These are phyloP conservation scores for Pseudogymnoascus sp. DNA, from an alignment of 2,329 filamentous ascomycete species.

Conservation along the genomic window DNA sequence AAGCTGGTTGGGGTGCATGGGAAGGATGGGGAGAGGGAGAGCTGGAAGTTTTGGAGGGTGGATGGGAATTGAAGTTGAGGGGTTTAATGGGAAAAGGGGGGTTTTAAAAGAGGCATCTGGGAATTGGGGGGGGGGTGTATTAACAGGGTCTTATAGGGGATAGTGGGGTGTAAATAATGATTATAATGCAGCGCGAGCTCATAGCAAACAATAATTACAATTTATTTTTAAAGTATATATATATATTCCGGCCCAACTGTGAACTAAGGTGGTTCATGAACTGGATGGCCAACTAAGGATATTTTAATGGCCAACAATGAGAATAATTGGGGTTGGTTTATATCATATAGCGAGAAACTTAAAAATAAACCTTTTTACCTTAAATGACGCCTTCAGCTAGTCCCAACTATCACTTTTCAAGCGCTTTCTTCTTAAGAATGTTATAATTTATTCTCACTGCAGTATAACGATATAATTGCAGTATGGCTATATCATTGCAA, in stretches of 20 bases:
- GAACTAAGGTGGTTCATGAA: too few species aligned
- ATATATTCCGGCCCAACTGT: too few species aligned
- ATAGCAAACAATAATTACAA: background rate
- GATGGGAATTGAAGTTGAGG: constrained; percentile 30
- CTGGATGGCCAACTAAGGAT: too few species aligned
- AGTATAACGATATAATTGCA: background rate
- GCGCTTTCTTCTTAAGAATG: background rate
- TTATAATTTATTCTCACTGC: background rate
- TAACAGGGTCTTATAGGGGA: background rate
- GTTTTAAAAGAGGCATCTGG: background rate
- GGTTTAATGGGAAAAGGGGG: background rate
- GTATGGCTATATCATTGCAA: too few species aligned
- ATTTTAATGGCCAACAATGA: too few species aligned
- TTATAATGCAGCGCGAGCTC: background rate
- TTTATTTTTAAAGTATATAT: background rate
- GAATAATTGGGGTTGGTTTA: too few species aligned
- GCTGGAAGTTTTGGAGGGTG: constrained; percentile 81
- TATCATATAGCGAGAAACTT: background rate
- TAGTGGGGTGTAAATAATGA: background rate
- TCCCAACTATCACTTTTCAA: background rate
- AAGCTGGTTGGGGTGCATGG: constrained; percentile 72
- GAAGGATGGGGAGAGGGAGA: constrained; percentile 59
- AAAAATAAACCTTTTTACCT: background rate
- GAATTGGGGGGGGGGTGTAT: background rate
- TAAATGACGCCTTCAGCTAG: background rate